Percentiles rank a stretch among this genome's conserved stretches.
These are phyloP conservation scores for Anthracocystis walkeri DNA, from an alignment of 1,284 basidiomycete species.

Conservation along the genomic window DNA sequence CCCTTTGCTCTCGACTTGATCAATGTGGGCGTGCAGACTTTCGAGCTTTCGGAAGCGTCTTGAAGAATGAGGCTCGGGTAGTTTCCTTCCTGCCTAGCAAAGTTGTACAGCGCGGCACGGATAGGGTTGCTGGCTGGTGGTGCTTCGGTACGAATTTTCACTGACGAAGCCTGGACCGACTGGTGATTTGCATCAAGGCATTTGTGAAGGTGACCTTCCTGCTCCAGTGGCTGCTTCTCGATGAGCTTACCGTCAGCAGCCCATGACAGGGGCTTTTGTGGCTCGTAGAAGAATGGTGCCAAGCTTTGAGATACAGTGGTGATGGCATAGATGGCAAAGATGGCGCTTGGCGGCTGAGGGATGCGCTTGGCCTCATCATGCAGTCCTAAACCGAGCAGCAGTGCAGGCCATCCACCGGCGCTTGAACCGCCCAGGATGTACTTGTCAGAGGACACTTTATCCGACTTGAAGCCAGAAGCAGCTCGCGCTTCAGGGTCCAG, in stretches of 20 bases:
- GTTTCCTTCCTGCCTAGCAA: conserved; percentile 52
- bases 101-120: conserved; percentile 53
- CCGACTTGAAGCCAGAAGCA: conserved; percentile 29
- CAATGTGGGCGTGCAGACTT: conserved; percentile 38
- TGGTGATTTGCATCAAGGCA: conserved; percentile 31
- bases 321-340: conserved; percentile 57
- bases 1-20: conserved; percentile 19
- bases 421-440: conserved; percentile 54
- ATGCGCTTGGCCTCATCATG: conserved; percentile 29
- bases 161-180: conserved; percentile 15
- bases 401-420: conserved; percentile 55
- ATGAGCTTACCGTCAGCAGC: conserved; percentile 38
- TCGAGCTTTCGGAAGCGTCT: conserved; percentile 13
- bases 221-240: conserved; percentile 20
- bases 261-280: conserved; percentile 52
- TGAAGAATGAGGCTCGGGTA: conserved; percentile 46
- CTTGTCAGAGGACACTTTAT: conserved; percentile 21
- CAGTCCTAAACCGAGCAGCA: conserved; percentile 49
- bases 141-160: conserved; percentile 42
- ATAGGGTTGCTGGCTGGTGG: conserved; percentile 40
- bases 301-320: conserved; percentile 40
- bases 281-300: conserved; percentile 50
- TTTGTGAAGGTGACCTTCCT: conserved; percentile 33
- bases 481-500: conserved; percentile 25
- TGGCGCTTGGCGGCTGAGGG: conserved; percentile 29